These are phyloP conservation scores for Heritiera fomes DNA, from an alignment of 345 rosid genomes.

Conservation along the genomic window DNA sequence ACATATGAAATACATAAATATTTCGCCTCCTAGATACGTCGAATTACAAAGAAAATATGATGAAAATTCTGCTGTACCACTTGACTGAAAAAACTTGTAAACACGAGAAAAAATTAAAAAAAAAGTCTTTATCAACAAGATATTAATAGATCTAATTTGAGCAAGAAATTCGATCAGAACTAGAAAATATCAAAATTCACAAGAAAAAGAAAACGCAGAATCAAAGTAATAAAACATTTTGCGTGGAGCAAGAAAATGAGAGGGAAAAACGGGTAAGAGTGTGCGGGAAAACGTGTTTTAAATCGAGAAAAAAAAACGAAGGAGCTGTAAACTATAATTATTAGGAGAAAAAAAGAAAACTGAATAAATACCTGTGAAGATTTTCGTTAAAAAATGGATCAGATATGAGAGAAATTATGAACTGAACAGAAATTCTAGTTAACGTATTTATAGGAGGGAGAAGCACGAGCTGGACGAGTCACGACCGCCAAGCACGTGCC, in stretches of 20 bases:
- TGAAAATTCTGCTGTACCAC: background rate
- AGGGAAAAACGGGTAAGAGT: background rate
- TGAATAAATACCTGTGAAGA: background rate
- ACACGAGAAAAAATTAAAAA: background rate
- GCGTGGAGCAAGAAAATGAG: background rate
- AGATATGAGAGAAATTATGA: background rate
- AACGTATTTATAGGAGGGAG: background rate
- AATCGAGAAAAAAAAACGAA: background rate
- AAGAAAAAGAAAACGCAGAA: background rate
- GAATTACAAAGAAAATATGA: background rate
- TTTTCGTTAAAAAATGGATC: background rate
- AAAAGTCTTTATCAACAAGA: background rate
- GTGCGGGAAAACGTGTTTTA: background rate
- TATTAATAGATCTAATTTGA: background rate
- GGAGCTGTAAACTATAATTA: background rate
- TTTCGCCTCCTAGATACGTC: background rate
- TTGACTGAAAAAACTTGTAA: background rate
- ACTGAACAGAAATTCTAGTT: background rate
- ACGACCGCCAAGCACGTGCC: background rate
- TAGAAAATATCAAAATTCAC: background rate
- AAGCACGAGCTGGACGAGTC: background rate
- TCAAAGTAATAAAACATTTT: background rate
- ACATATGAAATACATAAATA: constrained; percentile 1
- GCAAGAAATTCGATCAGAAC: background rate
- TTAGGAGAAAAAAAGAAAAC: background rate